phyloP scores from a whole-genome alignment of 2,329 filamentous ascomycete genomes.

The Nigrospora sphaerica region DNA sequence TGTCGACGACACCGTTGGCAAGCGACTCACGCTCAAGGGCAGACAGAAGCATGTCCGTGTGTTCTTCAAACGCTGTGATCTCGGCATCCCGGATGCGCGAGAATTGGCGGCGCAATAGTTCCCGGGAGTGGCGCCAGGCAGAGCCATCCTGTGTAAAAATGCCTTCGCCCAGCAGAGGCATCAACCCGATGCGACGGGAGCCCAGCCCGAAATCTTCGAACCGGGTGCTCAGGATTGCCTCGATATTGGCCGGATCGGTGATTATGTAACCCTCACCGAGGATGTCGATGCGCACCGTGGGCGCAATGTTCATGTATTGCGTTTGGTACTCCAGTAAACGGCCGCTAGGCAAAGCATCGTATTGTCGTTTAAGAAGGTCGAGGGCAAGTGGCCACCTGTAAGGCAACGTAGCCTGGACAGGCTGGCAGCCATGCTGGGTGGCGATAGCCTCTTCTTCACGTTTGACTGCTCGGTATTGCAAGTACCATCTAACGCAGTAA shows the following conservation, averaged over 20 bases:
- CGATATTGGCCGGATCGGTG: conserved; percentile 19
- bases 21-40: not conserved
- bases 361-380: conserved; percentile 11
- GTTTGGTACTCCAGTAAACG: conserved; percentile 8
- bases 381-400: conserved; percentile 13
- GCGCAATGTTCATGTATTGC: conserved; percentile 5
- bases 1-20: conserved; percentile 8
- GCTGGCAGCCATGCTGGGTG: conserved; percentile 8
- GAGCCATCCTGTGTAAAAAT: conserved; percentile 26
- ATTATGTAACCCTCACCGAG: conserved; percentile 9
- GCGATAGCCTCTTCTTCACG: conserved; percentile 4
- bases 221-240: conserved; percentile 16
- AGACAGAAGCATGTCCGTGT: not conserved
- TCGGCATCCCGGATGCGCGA: conserved; percentile 8
- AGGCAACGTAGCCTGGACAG: conserved; percentile 6
- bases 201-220: conserved; percentile 21
- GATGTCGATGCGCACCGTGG: conserved; percentile 7
- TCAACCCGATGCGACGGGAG: conserved; percentile 10
- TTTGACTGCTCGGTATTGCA: not conserved
- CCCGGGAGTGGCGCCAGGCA: conserved; percentile 23
- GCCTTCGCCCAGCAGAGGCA: conserved; percentile 24
- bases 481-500: not conserved
- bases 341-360: conserved; percentile 4
- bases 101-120: conserved; percentile 18
- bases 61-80: not conserved